These are phyloP conservation scores for Penicillium decumbens DNA, from an alignment of 2,329 filamentous ascomycete species.

Conservation along the genomic window DNA sequence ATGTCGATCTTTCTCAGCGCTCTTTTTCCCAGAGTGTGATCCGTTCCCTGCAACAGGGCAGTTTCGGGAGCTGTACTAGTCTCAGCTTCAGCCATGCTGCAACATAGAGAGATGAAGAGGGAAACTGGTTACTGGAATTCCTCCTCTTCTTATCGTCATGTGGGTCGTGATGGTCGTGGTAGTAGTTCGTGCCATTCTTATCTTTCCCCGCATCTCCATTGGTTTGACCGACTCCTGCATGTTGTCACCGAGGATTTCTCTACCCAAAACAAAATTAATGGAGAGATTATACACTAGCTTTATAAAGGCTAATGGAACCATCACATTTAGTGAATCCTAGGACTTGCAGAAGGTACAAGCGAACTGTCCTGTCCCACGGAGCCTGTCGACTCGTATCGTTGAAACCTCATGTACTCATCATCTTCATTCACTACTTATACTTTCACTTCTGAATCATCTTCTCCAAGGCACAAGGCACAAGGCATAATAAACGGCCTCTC, in stretches of 20 bases:
- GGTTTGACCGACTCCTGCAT: constrained; percentile 2
- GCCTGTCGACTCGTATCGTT: no score
- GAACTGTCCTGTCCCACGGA: neutral
- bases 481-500: constrained; percentile 18
- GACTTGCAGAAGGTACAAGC: neutral
- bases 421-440: neutral
- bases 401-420: neutral
- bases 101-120: no score
- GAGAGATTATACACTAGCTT: no score
- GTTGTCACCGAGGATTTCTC: constrained; percentile 7
- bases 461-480: neutral
- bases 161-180: neutral
- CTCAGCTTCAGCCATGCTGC: constrained; percentile 4
- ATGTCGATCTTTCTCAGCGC: constrained; percentile 56
- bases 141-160: neutral
- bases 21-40: constrained; percentile 11
- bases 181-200: constrained; percentile 5
- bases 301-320: neutral
- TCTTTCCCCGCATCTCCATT: constrained; percentile 17
- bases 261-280: no score
- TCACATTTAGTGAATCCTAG: neutral
- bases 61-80: constrained; percentile 2
- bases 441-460: neutral
- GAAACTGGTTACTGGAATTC: neutral
- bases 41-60: constrained; percentile 8